These are phyloP conservation scores for Eutrema yunnanense DNA, from an alignment of 345 rosid genomes.

Conservation along the genomic window DNA sequence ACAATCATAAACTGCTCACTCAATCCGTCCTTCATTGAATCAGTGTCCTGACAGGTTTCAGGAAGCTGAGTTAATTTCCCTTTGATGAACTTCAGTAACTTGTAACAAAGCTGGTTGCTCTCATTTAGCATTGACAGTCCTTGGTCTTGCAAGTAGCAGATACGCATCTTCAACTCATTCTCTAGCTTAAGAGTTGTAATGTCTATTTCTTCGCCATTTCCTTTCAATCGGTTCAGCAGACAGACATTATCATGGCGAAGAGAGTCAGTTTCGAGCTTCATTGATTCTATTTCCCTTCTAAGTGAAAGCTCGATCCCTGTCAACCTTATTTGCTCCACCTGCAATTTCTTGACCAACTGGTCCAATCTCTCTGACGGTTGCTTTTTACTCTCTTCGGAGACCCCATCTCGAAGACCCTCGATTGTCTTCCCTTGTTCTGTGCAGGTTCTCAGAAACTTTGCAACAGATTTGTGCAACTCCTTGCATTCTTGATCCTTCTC, in stretches of 20 bases:
- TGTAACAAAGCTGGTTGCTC: constrained; percentile 49
- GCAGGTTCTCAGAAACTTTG: constrained; percentile 66
- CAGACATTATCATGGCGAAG: constrained; percentile 85
- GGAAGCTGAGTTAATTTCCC: constrained; percentile 43
- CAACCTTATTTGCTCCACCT: constrained; percentile 79
- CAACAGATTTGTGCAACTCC: constrained; percentile 70
- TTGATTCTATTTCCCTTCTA: constrained; percentile 67
- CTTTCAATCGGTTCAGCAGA: constrained; percentile 71
- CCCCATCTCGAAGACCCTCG: constrained; percentile 61
- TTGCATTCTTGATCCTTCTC: constrained; percentile 92
- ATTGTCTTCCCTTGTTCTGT: constrained; percentile 84
- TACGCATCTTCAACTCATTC: constrained; percentile 56
- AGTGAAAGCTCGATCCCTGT: constrained; percentile 73
- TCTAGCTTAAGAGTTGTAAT: constrained; percentile 62
- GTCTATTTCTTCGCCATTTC: constrained; percentile 42
- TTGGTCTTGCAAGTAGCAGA: constrained; percentile 68
- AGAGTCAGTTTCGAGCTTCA: constrained; percentile 57
- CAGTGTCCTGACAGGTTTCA: constrained; percentile 38
- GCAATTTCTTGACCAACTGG: constrained; percentile 45
- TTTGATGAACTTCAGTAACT: constrained; percentile 61
- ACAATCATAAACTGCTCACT: constrained; percentile 69
- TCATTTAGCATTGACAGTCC: constrained; percentile 66
- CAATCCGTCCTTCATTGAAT: constrained; percentile 34
- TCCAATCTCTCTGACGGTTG: constrained; percentile 42
- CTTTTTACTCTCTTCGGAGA: constrained; percentile 41